Evolutionary conservation across 441 rosid genomes (phyloP).

Genomic region (Sinapis alba): DNA sequence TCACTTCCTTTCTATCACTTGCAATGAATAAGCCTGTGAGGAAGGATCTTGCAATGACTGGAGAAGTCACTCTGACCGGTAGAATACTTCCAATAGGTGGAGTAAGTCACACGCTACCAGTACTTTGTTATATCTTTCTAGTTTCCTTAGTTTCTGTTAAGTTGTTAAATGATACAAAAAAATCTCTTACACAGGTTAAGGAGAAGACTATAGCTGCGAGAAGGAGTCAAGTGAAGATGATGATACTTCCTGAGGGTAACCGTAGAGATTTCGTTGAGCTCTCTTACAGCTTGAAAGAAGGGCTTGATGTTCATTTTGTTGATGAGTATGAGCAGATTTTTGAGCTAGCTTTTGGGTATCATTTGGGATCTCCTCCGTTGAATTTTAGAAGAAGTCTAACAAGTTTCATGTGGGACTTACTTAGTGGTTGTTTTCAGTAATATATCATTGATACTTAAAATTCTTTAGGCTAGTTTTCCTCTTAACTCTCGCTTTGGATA

Average conservation of each 20-base stretch:
- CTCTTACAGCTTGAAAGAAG: constrained; percentile 67
- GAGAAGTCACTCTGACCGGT: constrained; percentile 87
- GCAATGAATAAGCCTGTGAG: constrained; percentile 73
- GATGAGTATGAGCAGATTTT: constrained; percentile 66
- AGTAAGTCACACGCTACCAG: constrained; percentile 47
- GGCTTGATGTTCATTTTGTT: constrained; percentile 83
- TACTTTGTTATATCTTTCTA: not conserved
- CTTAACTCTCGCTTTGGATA: not conserved
- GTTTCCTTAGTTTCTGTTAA: not conserved
- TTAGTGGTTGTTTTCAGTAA: not conserved
- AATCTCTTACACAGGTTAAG: constrained; percentile 64
- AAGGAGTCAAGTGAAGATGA: constrained; percentile 71
- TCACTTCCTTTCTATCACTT: constrained; percentile 84
- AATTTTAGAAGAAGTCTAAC: not conserved
- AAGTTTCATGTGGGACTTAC: not conserved
- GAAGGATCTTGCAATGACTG: constrained; percentile 96
- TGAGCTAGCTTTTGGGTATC: constrained; percentile 56
- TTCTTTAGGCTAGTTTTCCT: not conserved
- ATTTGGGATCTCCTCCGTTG: not conserved
- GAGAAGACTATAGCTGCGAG: constrained; percentile 93
- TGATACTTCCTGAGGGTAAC: constrained; percentile 78
- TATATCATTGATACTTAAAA: not conserved
- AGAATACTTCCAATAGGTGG: constrained; percentile 94
- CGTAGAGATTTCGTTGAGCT: constrained; percentile 81
- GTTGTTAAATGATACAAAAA: not conserved